Base-by-base conservation (phyloP, 345 rosid genomes). In the Sapria himalayana region DNA sequence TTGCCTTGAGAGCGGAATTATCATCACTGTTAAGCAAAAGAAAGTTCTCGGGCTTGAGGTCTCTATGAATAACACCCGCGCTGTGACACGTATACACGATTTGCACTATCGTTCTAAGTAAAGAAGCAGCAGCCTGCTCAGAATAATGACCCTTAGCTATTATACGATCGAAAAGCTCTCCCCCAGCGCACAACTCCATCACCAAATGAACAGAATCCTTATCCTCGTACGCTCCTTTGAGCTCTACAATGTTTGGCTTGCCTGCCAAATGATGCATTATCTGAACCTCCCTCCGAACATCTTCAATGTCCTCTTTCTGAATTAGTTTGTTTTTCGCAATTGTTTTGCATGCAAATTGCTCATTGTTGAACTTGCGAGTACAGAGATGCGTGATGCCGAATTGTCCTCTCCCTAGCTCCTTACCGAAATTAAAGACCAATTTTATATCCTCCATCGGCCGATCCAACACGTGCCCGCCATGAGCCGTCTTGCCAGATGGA, bases 1-100 rank as follows among this genome's bases (percentile, higher is more conserved):
- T 85, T 9, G 96, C 96, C 69, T 85, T 85, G 34, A 85, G 76
- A 14, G 96, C 93, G 6, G 96, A 40, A 29, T 69, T 53, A 62
- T 85, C 96, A 0, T 73, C 81, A 50, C 81, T 81, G 48, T 45
- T 85, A 12, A 81, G 73, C 50, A 85, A 27, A 16, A 85, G 64
- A 52, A 85, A 85, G 52, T 85, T 85, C 59, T 85, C 96, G 4
- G 96, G 96, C 65, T 85, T 85, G 54, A 85, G 86, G 51, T 85
- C 96, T 23, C 96, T 70, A 27, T 85, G 96, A 8, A 85, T 85
- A 27, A 85, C 93, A 5, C 96, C 93, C 96, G 81, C 81, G 11
- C 93, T 74, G 62, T 85, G 93, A 40, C 93, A 85, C 0, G 92
- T 85, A 39, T 77, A 93, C 6, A 85, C 40, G 23, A 85, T 81